These are phyloP conservation scores for Solanum ossicruentum DNA, from an alignment of 257 asterid species.

Conservation along the genomic window DNA sequence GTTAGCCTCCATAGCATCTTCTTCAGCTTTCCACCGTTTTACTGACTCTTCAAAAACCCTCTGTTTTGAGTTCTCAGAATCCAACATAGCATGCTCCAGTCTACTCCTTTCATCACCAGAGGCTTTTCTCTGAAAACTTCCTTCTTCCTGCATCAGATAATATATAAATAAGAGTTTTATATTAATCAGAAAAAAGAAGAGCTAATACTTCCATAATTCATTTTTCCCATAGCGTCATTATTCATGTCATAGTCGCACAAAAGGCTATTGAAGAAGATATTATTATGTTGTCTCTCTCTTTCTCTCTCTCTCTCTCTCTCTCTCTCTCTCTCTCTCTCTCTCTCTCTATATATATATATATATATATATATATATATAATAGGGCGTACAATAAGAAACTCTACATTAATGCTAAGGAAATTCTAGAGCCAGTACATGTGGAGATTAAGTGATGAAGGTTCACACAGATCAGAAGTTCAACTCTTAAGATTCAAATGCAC, in stretches of 20 bases:
- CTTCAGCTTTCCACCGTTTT: constrained; percentile 45
- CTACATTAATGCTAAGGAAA: neutral
- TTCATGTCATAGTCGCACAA: neutral
- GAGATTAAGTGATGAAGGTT: neutral
- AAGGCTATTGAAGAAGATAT: neutral
- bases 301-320: neutral
- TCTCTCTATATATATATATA: neutral
- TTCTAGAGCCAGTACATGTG: neutral
- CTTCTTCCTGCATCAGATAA: constrained; percentile 35
- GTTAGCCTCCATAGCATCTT: constrained; percentile 39
- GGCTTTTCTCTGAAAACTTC: neutral
- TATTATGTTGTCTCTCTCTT: neutral
- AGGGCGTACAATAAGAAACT: neutral
- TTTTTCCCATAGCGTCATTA: neutral
- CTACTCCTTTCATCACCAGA: constrained; percentile 15
- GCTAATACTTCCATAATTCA: neutral
- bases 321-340: neutral
- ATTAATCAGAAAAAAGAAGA: neutral
- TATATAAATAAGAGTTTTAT: constrained; percentile 6
- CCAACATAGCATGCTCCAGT: constrained; percentile 30
- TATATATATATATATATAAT: neutral
- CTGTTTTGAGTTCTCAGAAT: constrained; percentile 32
- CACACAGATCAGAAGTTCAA: neutral
- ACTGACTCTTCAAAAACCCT: constrained; percentile 33
- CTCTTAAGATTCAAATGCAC: neutral